These are phyloP conservation scores for Cutaneotrichosporon dermatis DNA, from an alignment of 1,284 basidiomycete species.

Conservation along the genomic window DNA sequence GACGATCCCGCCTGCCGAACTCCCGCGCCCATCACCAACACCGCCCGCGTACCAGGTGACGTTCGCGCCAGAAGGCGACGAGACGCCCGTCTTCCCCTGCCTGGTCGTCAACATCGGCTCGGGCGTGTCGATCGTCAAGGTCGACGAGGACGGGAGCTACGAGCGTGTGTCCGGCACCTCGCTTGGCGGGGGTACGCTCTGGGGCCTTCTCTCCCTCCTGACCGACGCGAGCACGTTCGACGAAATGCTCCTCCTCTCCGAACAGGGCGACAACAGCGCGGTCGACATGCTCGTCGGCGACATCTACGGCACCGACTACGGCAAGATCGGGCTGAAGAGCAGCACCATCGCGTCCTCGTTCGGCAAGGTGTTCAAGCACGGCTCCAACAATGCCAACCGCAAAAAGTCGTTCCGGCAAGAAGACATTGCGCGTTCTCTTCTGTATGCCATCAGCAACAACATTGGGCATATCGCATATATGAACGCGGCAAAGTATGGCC, in stretches of 20 bases:
- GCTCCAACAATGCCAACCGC: constrained; percentile 44
- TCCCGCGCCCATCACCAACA: constrained; percentile 86
- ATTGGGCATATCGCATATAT: constrained; percentile 99
- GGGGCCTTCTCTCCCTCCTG: constrained; percentile 89
- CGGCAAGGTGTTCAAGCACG: constrained; percentile 95
- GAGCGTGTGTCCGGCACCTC: constrained; percentile 97
- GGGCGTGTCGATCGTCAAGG: constrained; percentile 4
- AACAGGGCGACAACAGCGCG: constrained; percentile 84
- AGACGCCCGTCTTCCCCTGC: constrained; percentile 85
- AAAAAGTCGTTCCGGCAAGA: constrained; percentile 80
- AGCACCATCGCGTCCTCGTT: constrained; percentile 97
- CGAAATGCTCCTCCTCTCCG: constrained; percentile 96
- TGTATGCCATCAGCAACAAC: constrained; percentile 98
- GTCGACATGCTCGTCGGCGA: constrained; percentile 99
- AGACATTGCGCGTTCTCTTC: constrained; percentile 88
- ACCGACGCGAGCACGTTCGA: constrained; percentile 89
- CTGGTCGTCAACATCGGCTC: constrained; percentile 77
- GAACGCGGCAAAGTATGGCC: constrained; percentile 98
- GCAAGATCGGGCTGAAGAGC: constrained; percentile 89
- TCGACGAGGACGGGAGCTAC: constrained; percentile 84
- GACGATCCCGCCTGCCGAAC: constrained; percentile 43
- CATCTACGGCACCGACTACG: constrained; percentile 94
- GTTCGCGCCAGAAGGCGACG: constrained; percentile 59
- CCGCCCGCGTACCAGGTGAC: constrained; percentile 86
- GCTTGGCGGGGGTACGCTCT: constrained; percentile 97